phyloP scores from a whole-genome alignment of 2,329 filamentous ascomycete species.

The Apiospora marii region DNA sequence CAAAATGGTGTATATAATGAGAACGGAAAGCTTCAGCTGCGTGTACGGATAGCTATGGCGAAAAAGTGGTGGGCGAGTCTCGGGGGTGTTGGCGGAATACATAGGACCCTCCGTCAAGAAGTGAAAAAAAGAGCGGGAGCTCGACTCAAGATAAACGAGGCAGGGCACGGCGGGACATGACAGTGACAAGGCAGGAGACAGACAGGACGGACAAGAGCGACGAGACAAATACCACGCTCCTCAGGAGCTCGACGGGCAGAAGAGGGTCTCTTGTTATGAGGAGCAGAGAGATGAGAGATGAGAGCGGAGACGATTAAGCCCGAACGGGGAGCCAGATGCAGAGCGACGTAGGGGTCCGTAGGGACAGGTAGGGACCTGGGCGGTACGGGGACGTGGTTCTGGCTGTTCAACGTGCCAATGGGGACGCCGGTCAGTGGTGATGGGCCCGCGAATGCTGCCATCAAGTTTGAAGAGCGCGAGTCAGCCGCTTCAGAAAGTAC shows the following conservation, averaged over 20 bases:
- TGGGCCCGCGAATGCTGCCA: constrained; percentile 16
- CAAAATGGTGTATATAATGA: background rate
- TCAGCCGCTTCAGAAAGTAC: constrained; percentile 11
- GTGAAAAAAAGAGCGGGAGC: background rate
- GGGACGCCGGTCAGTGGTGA: background rate
- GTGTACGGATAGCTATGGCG: background rate
- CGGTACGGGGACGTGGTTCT: background rate
- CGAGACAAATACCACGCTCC: constrained; percentile 10
- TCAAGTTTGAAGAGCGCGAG: constrained; percentile 23
- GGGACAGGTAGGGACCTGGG: constrained; percentile 6
- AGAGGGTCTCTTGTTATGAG: constrained; percentile 18
- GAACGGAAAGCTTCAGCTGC: background rate
- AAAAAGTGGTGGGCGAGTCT: constrained; percentile 3
- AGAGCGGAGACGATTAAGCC: constrained; percentile 21
- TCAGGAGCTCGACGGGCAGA: constrained; percentile 2
- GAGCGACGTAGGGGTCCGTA: constrained; percentile 17
- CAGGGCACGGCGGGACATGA: constrained; percentile 8
- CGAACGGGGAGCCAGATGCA: constrained; percentile 19
- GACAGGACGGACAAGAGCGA: constrained; percentile 14
- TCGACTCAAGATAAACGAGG: constrained; percentile 20
- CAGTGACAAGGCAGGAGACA: background rate
- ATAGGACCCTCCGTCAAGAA: background rate
- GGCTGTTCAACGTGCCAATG: constrained; percentile 2
- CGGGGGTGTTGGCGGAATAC: background rate
- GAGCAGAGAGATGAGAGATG: constrained; percentile 10